These are phyloP conservation scores for Cladophialophora immunda DNA, from an alignment of 2,329 filamentous ascomycete species.

Conservation along the genomic window DNA sequence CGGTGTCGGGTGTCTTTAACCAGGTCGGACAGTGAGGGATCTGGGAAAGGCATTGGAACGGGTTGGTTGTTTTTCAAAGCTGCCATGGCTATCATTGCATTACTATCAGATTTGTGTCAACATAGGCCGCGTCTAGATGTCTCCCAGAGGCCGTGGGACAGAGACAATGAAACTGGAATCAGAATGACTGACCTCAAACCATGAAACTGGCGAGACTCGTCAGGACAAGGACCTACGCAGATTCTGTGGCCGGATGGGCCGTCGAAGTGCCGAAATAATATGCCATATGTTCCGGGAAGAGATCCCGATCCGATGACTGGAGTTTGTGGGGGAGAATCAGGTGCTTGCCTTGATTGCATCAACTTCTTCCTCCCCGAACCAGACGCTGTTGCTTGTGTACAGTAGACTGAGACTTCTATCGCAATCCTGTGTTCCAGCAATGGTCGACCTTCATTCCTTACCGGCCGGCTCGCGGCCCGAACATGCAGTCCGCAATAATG, in stretches of 20 bases:
- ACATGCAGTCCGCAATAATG: conserved; percentile 54
- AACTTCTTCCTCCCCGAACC: background rate
- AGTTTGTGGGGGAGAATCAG: background rate
- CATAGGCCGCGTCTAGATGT: conserved; percentile 4
- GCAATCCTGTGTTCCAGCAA: background rate
- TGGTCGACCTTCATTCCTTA: conserved; percentile 27
- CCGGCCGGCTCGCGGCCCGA: conserved; percentile 30
- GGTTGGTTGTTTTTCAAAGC: background rate
- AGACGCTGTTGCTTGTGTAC: background rate
- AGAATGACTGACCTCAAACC: conserved; percentile 12
- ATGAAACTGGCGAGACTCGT: background rate
- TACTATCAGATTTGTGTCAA: conserved; percentile 7
- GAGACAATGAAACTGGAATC: conserved; percentile 24
- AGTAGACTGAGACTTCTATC: background rate
- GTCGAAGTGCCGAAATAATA: background rate
- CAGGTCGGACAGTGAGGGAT: background rate
- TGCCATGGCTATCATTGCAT: conserved; percentile 2
- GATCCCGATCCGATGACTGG: background rate
- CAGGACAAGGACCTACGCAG: too few relatives aligned
- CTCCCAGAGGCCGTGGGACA: conserved; percentile 4
- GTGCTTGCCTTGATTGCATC: background rate
- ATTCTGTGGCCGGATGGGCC: background rate
- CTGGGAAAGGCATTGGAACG: background rate
- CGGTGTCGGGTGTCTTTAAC: background rate
- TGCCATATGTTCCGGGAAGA: background rate